Base-by-base conservation (phyloP, 176 grass and related monocot genomes). In the Ananas comosus region DNA sequence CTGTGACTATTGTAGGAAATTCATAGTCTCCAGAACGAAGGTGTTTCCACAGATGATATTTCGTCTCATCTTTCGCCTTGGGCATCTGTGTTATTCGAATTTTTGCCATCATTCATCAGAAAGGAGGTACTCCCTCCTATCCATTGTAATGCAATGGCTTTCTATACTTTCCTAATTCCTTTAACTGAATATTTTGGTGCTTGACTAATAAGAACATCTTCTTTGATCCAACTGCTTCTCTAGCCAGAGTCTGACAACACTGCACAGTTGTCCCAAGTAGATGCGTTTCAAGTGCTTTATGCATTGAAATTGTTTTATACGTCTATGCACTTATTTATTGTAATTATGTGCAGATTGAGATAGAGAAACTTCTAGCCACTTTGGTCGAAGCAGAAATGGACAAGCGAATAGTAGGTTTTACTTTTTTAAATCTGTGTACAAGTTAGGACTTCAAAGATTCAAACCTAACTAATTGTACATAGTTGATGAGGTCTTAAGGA, bases 341-440 rank as follows among this genome's bases (percentile, higher is more conserved):
- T 29, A 48, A 48, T 77, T 63, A 61, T 85, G 51, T 50, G 49
- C 74, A 89, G 83, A 96, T 87, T 81, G 85, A 92, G 53, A 92
- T 69, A 51, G 89, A 92, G 70, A 92, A 92, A 69, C 85, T 92
- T 85, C 79, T 92, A 67, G 85, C 85, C 13, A 76, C 85, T 71
- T 77, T 92, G 64, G 89, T 92, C 17, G 89, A 88, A 70, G 68
- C 51, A 59, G 89, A 92, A 85, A 85, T 92, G 49, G 83, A 80
- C 53, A 88, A 72, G 57, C 77, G 85, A 68, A 73, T 77, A 51
- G 74, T 77, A 68, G 18, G 74, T 49, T 65, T 24, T 21, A 3
- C 1, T 49, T 11, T 17, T 59, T 33, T 28, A 13, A 47, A 47
- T 48, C 14, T 72, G 12, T 13, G 10, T 49, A 51, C 18, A 1